These are phyloP conservation scores for Hypoxylon sp. DNA, from an alignment of 2,329 filamentous ascomycete genomes.

Conservation along the genomic window DNA sequence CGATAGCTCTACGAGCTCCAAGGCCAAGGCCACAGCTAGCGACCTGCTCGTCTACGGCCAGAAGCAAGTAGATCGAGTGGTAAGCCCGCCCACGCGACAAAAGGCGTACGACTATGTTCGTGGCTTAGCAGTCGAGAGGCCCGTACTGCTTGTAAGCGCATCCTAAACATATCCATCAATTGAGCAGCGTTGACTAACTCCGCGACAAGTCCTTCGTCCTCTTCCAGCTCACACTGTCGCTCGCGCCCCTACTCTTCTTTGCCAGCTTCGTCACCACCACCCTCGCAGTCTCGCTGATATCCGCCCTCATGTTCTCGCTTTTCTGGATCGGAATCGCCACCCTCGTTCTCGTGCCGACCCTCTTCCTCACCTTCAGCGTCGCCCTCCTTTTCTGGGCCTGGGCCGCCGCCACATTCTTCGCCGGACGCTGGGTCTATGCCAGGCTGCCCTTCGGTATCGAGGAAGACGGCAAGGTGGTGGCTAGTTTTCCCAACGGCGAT, in stretches of 20 bases:
- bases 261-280: constrained; percentile 69
- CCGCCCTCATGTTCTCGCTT: constrained; percentile 70
- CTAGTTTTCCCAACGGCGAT: constrained; percentile 10
- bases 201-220: constrained; percentile 68
- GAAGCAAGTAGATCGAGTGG: constrained; percentile 56
- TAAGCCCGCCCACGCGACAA: constrained; percentile 68
- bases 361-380: constrained; percentile 70
- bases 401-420: constrained; percentile 66
- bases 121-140: constrained; percentile 68
- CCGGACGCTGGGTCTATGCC: constrained; percentile 56
- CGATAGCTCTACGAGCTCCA: constrained; percentile 38
- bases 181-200: not conserved
- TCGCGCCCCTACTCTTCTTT: constrained; percentile 74
- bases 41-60: constrained; percentile 52
- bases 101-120: constrained; percentile 61
- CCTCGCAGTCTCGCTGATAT: constrained; percentile 67
- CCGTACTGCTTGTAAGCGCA: constrained; percentile 70
- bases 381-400: constrained; percentile 73
- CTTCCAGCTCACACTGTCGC: constrained; percentile 69
- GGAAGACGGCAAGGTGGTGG: constrained; percentile 16
- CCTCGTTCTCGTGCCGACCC: constrained; percentile 71
- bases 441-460: constrained; percentile 32
- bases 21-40: constrained; percentile 48
- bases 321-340: constrained; percentile 73
- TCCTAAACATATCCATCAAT: not conserved